A percentile compares a stretch with the other conserved stretches of the same genome.
These are phyloP conservation scores for Suhomyces terraborum DNA, from an alignment of 1,139 yeast genomes.

Conservation along the genomic window DNA sequence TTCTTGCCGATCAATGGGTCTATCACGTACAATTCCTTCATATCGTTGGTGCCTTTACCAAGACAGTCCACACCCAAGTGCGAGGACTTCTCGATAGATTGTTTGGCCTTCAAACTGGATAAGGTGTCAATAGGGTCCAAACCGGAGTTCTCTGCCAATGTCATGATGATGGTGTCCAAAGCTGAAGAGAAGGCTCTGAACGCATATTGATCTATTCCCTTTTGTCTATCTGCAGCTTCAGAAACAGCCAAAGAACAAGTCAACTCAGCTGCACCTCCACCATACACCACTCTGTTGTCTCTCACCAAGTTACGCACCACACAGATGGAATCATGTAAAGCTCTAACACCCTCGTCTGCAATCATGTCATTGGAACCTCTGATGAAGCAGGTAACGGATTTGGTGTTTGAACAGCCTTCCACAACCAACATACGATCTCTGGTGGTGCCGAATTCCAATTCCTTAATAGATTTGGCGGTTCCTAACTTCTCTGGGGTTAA, in stretches of 20 bases:
- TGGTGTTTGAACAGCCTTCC: slow-evolving; percentile 85
- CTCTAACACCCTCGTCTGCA: slow-evolving; percentile 94
- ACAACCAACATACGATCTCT: slow-evolving; percentile 94
- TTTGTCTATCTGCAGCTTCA: slow-evolving; percentile 88
- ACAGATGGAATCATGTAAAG: slow-evolving; percentile 94
- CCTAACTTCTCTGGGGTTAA: slow-evolving; percentile 82
- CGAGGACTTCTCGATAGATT: slow-evolving; percentile 69
- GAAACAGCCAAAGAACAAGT: slow-evolving; percentile 90
- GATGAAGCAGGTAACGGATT: slow-evolving; percentile 90
- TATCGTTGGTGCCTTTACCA: slow-evolving; percentile 82
- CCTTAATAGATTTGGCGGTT: slow-evolving; percentile 79
- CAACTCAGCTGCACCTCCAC: slow-evolving; percentile 98
- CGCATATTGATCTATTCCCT: slow-evolving; percentile 96
- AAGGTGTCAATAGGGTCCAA: slow-evolving; percentile 90
- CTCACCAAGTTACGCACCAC: slow-evolving; percentile 94
- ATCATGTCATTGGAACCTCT: slow-evolving; percentile 98
- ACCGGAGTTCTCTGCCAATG: slow-evolving; percentile 96
- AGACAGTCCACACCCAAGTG: slow-evolving; percentile 91
- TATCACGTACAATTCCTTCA: slow-evolving; percentile 92
- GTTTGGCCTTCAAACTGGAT: slow-evolving; percentile 80
- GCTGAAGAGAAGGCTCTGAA: slow-evolving; percentile 94
- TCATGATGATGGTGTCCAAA: slow-evolving; percentile 88
- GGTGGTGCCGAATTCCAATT: slow-evolving; percentile 94
- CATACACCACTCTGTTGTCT: slow-evolving; percentile 92
- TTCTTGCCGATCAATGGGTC: slow-evolving; percentile 97